These are phyloP conservation scores for Mortierella sp. DNA, from an alignment of 371 early-diverging fungal genomes.

Conservation along the genomic window DNA sequence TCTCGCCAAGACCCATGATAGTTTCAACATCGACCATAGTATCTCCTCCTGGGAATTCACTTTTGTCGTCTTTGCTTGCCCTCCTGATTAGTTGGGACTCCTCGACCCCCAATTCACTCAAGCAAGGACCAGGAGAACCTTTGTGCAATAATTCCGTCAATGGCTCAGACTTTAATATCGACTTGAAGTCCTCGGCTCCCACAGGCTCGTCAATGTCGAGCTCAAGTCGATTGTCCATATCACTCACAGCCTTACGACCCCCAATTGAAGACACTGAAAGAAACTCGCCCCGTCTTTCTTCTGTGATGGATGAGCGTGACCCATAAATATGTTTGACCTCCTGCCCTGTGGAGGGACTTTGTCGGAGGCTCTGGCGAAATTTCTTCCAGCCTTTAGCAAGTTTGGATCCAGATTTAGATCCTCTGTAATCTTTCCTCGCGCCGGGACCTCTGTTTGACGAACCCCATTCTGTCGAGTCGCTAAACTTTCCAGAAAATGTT, in stretches of 20 bases:
- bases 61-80: neutral
- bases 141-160: constrained; percentile 12
- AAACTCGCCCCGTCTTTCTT: neutral
- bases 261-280: neutral
- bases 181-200: neutral
- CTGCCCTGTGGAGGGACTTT: neutral
- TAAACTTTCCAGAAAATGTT: neutral
- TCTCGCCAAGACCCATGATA: constrained; percentile 9
- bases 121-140: constrained; percentile 5
- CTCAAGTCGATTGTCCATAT: constrained; percentile 11
- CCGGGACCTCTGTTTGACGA: neutral
- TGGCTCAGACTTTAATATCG: constrained; percentile 15
- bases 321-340: neutral
- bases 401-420: constrained; percentile 18
- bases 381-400: constrained; percentile 35
- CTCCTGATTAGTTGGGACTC: neutral
- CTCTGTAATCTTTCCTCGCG: neutral
- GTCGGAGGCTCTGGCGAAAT: constrained; percentile 27
- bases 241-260: constrained; percentile 18
- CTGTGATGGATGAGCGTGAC: constrained; percentile 9
- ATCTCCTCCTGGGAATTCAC: constrained; percentile 2
- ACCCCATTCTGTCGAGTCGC: neutral
- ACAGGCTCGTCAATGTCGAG: neutral
- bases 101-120: neutral
- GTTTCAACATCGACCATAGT: constrained; percentile 12